Evolutionary conservation across 2,329 filamentous ascomycete species (phyloP), one percentile per base, ranked within the genome.

Genomic region (Stachybotrys echinatus): DNA sequence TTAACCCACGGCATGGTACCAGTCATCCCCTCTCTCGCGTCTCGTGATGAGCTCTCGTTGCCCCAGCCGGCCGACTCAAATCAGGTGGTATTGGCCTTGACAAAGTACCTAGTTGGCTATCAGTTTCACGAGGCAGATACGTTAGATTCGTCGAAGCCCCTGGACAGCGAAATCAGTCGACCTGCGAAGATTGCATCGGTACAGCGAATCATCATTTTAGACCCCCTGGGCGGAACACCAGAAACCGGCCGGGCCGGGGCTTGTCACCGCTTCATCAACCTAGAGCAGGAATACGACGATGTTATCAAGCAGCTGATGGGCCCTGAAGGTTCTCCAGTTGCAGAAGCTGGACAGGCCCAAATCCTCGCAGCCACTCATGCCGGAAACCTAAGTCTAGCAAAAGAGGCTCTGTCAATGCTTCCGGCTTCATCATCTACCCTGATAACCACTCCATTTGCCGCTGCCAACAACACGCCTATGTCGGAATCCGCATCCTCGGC

Each of bases 181-280:
- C 64, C 75, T 2, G 71, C 71, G 49, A 76, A 77, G 23, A 68
- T 82, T 52, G 79, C 85, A 1, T 79, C 80, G 0, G 71, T 99
- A 6, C 92, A 97, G 63, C 81, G 92, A 34, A 76, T 99, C 40
- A 95, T 99, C 54, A 74, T 99, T 23, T 76, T 99, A 6, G 94
- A 99, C 65, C 85, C 89, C 1, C 71, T 91, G 0, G 94, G 94
- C 3, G 92, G 91, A 0, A 90, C 92, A 43, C 94, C 94, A 0
- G 76, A 89, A 52, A 65, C 77, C 59, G 65, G 65, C 5, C 65
- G 63, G 21, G 62, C 65, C 3, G 63, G 63, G 3, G 60, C 65
- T 19, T 64, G 64, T 27, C 72, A 74, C 49, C 62, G 72, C 34
- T 97, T 96, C 63, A 81, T 99, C 63, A 99, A 99, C 59, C 77